Conservation (phyloP, 306 rosid species). For the Geum urbanum region DNA sequence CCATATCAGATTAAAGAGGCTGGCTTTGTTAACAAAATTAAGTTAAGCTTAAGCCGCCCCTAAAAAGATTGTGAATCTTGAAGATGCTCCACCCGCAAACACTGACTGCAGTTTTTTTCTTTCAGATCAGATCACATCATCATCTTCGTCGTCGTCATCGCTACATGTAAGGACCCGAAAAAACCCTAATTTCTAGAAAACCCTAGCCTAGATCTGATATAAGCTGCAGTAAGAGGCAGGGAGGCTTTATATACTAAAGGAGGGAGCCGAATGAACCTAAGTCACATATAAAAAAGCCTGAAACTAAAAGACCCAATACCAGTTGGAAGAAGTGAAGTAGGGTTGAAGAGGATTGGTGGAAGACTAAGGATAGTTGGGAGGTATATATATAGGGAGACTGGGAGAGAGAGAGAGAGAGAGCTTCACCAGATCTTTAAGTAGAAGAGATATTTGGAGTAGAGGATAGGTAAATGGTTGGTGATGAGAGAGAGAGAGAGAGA, state of each 20-base stretch:
- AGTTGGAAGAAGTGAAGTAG: neutral
- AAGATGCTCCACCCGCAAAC: constrained; percentile 84
- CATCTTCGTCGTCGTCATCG: neutral
- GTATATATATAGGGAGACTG: constrained; percentile 33
- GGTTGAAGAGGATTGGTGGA: constrained; percentile 20
- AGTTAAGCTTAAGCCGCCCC: neutral
- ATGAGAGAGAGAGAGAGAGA: constrained; percentile 27
- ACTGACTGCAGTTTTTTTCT: constrained; percentile 37
- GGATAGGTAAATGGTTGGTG: constrained; percentile 37
- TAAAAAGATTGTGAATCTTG: constrained; percentile 68
- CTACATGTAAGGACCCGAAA: neutral
- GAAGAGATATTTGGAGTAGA: neutral
- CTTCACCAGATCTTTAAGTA: neutral
- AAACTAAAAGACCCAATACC: neutral
- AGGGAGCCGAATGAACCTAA: neutral
- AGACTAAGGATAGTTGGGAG: constrained; percentile 18
- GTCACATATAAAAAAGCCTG: neutral
- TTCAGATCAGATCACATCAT: constrained; percentile 19
- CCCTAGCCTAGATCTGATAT: constrained; percentile 18
- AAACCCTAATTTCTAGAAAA: neutral
- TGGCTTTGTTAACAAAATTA: neutral
- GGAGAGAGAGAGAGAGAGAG: no score
- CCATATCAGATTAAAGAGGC: constrained; percentile 32
- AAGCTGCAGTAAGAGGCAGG: neutral
- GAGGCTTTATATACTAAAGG: neutral